phyloP scores from a whole-genome alignment of 2,329 filamentous ascomycete species.

The Lojkania enalia region DNA sequence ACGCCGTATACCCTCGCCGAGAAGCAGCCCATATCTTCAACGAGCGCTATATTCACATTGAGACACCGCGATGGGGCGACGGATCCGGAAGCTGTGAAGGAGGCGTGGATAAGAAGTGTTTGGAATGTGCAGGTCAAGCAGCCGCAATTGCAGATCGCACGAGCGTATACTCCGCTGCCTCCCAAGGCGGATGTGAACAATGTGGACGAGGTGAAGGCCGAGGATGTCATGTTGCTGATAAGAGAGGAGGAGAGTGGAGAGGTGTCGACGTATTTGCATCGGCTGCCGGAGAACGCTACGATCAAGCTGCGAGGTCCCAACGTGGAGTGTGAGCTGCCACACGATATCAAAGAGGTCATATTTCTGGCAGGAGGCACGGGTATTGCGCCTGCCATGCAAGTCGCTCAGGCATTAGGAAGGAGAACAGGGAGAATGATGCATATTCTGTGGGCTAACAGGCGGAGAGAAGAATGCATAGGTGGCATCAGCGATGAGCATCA shows the following conservation, averaged over 20 bases:
- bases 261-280: constrained; percentile 79
- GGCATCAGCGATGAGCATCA: constrained; percentile 56
- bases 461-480: constrained; percentile 66
- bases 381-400: constrained; percentile 85
- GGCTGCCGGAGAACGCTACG: constrained; percentile 62
- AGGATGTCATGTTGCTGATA: constrained; percentile 71
- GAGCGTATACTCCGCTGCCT: constrained; percentile 89
- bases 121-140: constrained; percentile 95
- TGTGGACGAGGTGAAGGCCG: constrained; percentile 30
- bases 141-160: constrained; percentile 86
- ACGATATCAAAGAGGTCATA: constrained; percentile 62
- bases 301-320: constrained; percentile 81
- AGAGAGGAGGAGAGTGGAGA: constrained; percentile 79
- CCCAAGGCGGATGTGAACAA: constrained; percentile 38
- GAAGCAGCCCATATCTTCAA: constrained; percentile 66
- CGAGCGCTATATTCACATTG: constrained; percentile 70
- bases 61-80: constrained; percentile 41
- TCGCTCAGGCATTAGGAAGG: constrained; percentile 65
- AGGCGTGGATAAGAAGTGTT: constrained; percentile 64
- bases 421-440: constrained; percentile 56
- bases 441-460: constrained; percentile 81
- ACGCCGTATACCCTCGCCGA: constrained; percentile 67
- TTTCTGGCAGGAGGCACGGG: constrained; percentile 94
- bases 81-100: constrained; percentile 35
- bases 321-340: constrained; percentile 65